Conservation (phyloP, 441 rosid genomes). For the Rhodomyrtus psidioides region DNA sequence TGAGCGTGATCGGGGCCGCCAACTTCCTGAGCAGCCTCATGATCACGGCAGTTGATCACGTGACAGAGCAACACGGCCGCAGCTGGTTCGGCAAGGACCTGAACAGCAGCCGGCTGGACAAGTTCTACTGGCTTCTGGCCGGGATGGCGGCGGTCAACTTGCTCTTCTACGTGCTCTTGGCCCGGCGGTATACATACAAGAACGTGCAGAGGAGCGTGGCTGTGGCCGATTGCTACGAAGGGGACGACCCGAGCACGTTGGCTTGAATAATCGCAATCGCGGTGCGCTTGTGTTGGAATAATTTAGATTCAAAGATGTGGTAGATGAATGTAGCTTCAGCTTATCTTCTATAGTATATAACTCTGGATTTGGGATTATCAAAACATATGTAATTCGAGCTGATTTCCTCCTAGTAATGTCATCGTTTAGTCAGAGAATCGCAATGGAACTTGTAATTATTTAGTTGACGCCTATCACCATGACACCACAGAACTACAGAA, state of each 20-base stretch:
- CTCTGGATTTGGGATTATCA: background rate
- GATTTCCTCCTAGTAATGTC: background rate
- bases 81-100: slow-evolving; percentile 85
- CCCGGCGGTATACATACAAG: slow-evolving; percentile 67
- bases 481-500: background rate
- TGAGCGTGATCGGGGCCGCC: slow-evolving; percentile 67
- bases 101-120: slow-evolving; percentile 70
- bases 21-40: slow-evolving; percentile 63
- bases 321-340: background rate
- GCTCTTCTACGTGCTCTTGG: slow-evolving; percentile 47
- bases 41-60: slow-evolving; percentile 50
- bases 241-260: slow-evolving; percentile 8
- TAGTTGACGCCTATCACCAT: background rate
- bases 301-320: background rate
- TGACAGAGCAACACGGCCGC: slow-evolving; percentile 37
- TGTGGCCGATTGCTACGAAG: slow-evolving; percentile 40
- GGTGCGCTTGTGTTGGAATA: background rate
- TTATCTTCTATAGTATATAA: background rate
- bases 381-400: background rate
- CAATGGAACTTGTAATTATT: background rate
- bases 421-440: background rate
- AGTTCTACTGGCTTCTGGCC: slow-evolving; percentile 71
- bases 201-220: slow-evolving; percentile 40
- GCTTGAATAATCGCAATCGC: background rate
- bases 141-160: slow-evolving; percentile 37